A percentile compares a stretch with the other conserved stretches of the same genome.
Evolutionary conservation across 2,329 filamentous ascomycete species (phyloP).

Genomic region (Alternaria conjuncta): DNA sequence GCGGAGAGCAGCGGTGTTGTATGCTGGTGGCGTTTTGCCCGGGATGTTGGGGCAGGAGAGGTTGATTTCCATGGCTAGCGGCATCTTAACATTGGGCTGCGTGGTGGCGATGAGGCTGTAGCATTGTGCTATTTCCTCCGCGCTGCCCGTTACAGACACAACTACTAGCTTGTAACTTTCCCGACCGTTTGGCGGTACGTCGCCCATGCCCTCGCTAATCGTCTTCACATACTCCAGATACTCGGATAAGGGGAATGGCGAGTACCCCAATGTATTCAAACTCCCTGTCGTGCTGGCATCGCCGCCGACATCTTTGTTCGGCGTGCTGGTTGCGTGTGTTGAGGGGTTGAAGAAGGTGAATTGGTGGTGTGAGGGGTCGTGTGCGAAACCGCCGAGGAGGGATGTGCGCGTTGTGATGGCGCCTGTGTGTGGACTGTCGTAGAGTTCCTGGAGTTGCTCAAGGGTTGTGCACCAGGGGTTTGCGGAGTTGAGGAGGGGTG

Average conservation of each 20-base stretch:
- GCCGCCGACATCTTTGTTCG: constrained; percentile 25
- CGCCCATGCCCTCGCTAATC: constrained; percentile 49
- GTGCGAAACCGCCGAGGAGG: constrained; percentile 68
- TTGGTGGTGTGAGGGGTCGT: constrained; percentile 67
- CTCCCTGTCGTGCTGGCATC: constrained; percentile 36
- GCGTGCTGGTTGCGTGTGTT: constrained; percentile 35
- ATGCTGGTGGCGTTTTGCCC: constrained; percentile 72
- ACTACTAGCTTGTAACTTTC: constrained; percentile 64
- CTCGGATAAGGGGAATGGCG: constrained; percentile 40
- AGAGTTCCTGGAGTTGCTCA: constrained; percentile 67
- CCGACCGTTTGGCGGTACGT: constrained; percentile 1
- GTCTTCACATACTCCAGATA: constrained; percentile 65
- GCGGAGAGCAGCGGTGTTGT: constrained; percentile 59
- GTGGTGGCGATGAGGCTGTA: constrained; percentile 58
- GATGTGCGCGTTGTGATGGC: constrained; percentile 78
- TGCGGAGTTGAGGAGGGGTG: constrained; percentile 76
- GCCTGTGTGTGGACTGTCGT: constrained; percentile 67
- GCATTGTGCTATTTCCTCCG: constrained; percentile 63
- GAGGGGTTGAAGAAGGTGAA: constrained; percentile 68
- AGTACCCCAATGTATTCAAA: constrained; percentile 78
- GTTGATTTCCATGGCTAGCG: constrained; percentile 76
- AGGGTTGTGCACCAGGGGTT: constrained; percentile 76
- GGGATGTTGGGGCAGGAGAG: constrained; percentile 80
- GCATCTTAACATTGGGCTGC: constrained; percentile 49
- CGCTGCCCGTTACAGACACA: constrained; percentile 72